A percentile compares a stretch with the other conserved stretches of the same genome.
Conservation (phyloP, 345 rosid species). For the Pelargonium nanum region DNA sequence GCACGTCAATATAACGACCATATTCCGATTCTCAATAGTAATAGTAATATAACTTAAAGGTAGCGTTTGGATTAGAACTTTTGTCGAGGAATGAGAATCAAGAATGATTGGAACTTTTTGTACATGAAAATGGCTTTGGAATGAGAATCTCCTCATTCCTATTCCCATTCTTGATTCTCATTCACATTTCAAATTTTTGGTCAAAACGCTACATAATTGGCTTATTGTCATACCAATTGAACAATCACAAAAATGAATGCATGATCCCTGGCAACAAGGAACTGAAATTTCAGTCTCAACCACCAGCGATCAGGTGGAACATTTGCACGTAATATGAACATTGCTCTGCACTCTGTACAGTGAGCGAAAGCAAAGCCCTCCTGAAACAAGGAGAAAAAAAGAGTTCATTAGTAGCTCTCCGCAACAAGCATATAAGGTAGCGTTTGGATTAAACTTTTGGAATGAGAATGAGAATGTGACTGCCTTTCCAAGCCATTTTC, state of each 20-base stretch:
- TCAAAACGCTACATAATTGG: no score
- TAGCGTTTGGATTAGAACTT: no score
- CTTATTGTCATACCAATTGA: conserved; percentile 61
- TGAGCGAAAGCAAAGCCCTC: conserved; percentile 99
- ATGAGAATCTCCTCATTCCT: no score
- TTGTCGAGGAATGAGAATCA: no score
- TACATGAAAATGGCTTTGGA: no score
- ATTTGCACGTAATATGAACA: conserved; percentile 83
- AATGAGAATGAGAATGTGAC: no score
- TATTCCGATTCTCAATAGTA: neutral
- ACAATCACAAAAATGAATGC: conserved; percentile 81
- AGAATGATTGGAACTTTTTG: no score
- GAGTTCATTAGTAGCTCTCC: neutral
- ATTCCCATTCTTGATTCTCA: no score
- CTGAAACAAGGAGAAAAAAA: conserved; percentile 30
- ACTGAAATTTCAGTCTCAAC: conserved; percentile 95
- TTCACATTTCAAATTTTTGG: no score
- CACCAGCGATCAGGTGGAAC: conserved; percentile 99
- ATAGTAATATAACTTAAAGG: neutral
- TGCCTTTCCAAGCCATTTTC: no score
- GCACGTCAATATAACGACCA: neutral
- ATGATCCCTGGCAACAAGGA: conserved; percentile 94
- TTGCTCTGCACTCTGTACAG: conserved; percentile 96
- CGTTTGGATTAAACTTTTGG: neutral
- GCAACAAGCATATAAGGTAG: neutral